Base-by-base conservation (phyloP, 495 filamentous ascomycete genomes). In the Tuber borchii region DNA sequence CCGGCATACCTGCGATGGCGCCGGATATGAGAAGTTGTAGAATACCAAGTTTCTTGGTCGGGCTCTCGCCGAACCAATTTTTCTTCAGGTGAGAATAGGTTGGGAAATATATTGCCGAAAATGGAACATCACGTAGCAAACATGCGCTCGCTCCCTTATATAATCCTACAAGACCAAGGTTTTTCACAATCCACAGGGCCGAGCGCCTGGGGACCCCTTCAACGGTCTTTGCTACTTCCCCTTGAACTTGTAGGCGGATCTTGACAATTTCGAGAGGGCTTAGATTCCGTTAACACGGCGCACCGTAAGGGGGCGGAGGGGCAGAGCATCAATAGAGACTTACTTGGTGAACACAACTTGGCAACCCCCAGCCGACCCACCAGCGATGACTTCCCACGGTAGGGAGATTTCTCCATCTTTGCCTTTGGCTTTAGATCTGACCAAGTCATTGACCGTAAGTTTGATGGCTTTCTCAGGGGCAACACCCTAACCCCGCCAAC, bases 401-500 rank as follows among this genome's bases (percentile, higher is more conserved):
- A 88, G 87, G 85, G 87, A 87, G 82, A 99, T 97, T 70, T 91
- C 86, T 48, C 91, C 90, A 40, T 89, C 90, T 75, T 93, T 88
- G 82, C 90, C 89, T 80, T 92, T 90, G 83, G 92, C 93, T 73
- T 87, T 87, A 0, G 89, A 88, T 82, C 95, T 89, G 3, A 97
- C 92, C 51, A 99, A 85, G 82, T 99, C 96, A 84, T 99, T 99
- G 78, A 98, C 93, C 1, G 95, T 98, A 43, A 99, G 89, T 85
- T 99, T 99, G 86, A 99, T 99, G 72, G 95, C 95, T 86, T 99
- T 99, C 85, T 99, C 95, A 19, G 95, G 95, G 31, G 95, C 95
- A 69, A 99, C 95, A 84, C 95, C 95, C 80, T 82, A 76, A 26
- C 43, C 40, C 42, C 16, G 19, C 40, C 44, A 39, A 39, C 16